phyloP scores from a whole-genome alignment of 306 rosid species.

The Gillenia trifoliata region DNA sequence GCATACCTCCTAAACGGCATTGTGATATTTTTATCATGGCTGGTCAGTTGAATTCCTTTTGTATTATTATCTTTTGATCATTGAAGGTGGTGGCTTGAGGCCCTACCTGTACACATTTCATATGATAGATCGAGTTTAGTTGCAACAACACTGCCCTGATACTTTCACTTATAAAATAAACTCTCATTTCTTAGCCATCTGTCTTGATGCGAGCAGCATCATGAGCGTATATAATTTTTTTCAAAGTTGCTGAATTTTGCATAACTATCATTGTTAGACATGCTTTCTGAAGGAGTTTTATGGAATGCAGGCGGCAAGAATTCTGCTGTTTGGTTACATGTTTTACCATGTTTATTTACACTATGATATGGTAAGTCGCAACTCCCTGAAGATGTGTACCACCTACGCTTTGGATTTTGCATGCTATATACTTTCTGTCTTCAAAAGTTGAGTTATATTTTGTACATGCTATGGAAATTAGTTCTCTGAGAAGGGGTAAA shows the following conservation, averaged over 20 bases:
- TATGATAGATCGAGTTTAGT: background rate
- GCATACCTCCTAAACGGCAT: constrained; percentile 46
- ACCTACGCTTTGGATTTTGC: background rate
- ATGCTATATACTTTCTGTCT: background rate
- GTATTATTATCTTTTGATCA: background rate
- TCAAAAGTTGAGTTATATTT: background rate
- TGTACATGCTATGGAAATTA: background rate
- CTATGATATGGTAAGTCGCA: constrained; percentile 33
- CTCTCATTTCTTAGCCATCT: background rate
- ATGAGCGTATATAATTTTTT: background rate
- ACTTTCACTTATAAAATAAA: background rate
- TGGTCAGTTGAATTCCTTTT: constrained; percentile 35
- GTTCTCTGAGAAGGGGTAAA: background rate
- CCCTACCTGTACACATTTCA: background rate
- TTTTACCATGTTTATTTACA: constrained; percentile 49
- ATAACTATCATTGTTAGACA: background rate
- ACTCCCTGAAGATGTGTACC: background rate
- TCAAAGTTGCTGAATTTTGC: background rate
- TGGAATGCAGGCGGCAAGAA: constrained; percentile 40
- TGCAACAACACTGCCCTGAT: background rate
- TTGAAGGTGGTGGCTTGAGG: background rate
- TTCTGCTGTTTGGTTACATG: constrained; percentile 43
- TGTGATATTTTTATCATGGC: constrained; percentile 47
- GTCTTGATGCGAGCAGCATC: background rate
- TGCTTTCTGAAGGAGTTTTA: constrained; percentile 13